These are phyloP conservation scores for Exophiala phaeomuriformis DNA, from an alignment of 2,329 filamentous ascomycete genomes.

Conservation along the genomic window DNA sequence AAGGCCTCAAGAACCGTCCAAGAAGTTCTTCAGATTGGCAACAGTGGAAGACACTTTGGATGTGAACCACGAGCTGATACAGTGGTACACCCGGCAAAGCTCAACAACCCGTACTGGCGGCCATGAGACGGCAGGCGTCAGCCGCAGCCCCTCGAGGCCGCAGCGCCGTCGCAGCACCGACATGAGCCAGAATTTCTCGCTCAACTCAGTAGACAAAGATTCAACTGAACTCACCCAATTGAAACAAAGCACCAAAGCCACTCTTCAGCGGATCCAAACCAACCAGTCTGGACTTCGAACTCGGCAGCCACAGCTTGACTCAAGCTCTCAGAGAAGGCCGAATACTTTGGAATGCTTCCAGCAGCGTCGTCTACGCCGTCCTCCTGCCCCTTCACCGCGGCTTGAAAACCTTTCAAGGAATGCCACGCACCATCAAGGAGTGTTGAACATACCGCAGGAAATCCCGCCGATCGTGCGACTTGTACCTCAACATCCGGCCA, in stretches of 20 bases:
- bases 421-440: not conserved
- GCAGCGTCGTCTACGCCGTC: constrained; percentile 1
- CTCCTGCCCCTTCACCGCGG: not conserved
- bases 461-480: not conserved
- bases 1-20: constrained; percentile 36
- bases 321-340: not conserved
- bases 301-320: not conserved
- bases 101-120: not conserved
- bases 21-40: constrained; percentile 47
- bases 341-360: constrained; percentile 11
- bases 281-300: not conserved
- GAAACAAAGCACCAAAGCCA: constrained; percentile 12
- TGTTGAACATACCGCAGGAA: not conserved
- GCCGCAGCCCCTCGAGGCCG: not conserved
- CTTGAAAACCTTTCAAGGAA: not conserved
- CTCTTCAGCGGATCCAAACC: constrained; percentile 12
- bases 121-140: not conserved
- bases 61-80: constrained; percentile 42
- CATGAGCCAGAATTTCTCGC: not conserved
- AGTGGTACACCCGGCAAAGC: constrained; percentile 39
- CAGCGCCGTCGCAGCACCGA: not conserved
- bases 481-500: constrained; percentile 3
- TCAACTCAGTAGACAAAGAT: not conserved
- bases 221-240: constrained; percentile 9
- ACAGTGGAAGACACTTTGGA: constrained; percentile 50